A percentile compares a stretch with the other conserved stretches of the same genome.
These are phyloP conservation scores for Exsudoporus floridanus DNA, from an alignment of 1,284 basidiomycete genomes.

Conservation along the genomic window DNA sequence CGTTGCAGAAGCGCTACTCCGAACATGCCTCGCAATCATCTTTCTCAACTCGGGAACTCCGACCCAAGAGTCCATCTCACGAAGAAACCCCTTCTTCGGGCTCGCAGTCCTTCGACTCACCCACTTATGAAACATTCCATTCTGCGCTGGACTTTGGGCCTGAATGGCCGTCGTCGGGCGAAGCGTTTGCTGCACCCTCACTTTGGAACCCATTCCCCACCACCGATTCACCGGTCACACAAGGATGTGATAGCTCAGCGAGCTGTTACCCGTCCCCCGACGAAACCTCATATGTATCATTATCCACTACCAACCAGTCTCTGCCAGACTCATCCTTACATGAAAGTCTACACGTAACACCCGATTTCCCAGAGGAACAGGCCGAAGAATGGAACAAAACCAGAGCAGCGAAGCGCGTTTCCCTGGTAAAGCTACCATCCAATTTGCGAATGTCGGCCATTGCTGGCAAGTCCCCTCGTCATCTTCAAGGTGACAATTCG, in stretches of 20 bases:
- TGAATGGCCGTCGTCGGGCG: conserved; percentile 46
- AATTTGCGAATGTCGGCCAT: conserved; percentile 45
- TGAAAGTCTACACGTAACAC: conserved; percentile 47
- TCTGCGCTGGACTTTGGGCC: conserved; percentile 59
- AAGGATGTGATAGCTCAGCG: conserved; percentile 13
- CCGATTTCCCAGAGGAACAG: conserved; percentile 54
- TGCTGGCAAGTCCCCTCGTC: conserved; percentile 18
- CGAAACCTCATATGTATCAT: conserved; percentile 27
- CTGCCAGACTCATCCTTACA: conserved; percentile 31
- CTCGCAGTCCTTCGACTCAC: conserved; percentile 45
- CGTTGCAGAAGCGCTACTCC: conserved; percentile 48
- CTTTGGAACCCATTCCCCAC: conserved; percentile 36
- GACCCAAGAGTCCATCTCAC: conserved; percentile 21
- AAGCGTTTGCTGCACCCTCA: conserved; percentile 36
- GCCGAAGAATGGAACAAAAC: conserved; percentile 86
- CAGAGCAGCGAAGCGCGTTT: conserved; percentile 79
- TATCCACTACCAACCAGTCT: conserved; percentile 35
- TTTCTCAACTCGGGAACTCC: conserved; percentile 42
- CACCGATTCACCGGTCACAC: conserved; percentile 40
- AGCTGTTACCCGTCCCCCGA: conserved; percentile 23
- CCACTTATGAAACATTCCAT: conserved; percentile 60
- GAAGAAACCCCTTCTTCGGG: conserved; percentile 26
- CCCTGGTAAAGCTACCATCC: conserved; percentile 69
- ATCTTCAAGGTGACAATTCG: conserved; percentile 3
- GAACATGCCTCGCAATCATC: conserved; percentile 38